These are phyloP conservation scores for Peltaster fructicola DNA, from an alignment of 2,329 filamentous ascomycete genomes.

Conservation along the genomic window DNA sequence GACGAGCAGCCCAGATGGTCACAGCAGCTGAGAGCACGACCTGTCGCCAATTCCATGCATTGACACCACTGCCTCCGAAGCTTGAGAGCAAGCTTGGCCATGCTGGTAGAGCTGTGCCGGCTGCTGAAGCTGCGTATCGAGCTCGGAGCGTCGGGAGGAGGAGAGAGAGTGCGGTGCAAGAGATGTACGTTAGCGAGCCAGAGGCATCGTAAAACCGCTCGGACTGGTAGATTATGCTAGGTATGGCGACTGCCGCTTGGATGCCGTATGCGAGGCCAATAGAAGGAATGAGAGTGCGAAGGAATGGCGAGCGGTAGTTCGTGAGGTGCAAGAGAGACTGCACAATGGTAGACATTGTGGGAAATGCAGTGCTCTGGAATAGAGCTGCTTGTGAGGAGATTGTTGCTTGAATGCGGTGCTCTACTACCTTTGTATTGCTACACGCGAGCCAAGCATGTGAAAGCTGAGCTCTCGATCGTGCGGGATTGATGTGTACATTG, in stretches of 20 bases:
- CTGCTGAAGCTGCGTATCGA: slow-evolving; percentile 28
- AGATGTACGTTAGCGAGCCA: slow-evolving; percentile 48
- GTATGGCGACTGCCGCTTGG: slow-evolving; percentile 43
- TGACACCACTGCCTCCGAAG: slow-evolving; percentile 25
- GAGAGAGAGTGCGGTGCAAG: slow-evolving; percentile 43
- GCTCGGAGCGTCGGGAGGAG: slow-evolving; percentile 43
- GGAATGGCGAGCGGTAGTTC: slow-evolving; percentile 43
- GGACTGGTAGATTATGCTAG: slow-evolving; percentile 40
- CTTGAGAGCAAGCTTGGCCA: slow-evolving; percentile 31
- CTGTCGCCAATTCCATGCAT: slow-evolving; percentile 44
- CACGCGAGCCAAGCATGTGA: too few species aligned
- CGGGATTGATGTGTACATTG: too few species aligned
- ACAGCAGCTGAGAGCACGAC: slow-evolving; percentile 36
- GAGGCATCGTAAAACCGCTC: slow-evolving; percentile 54
- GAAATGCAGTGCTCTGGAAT: not conserved
- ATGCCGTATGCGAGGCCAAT: slow-evolving; percentile 45
- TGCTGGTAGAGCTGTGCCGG: slow-evolving; percentile 23
- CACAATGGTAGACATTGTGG: slow-evolving; percentile 19
- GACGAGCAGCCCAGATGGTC: slow-evolving; percentile 43
- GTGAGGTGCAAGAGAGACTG: slow-evolving; percentile 39
- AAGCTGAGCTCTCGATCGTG: too few species aligned
- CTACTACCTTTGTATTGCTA: too few species aligned
- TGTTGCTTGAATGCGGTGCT: too few species aligned
- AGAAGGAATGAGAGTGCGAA: slow-evolving; percentile 44
- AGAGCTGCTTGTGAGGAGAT: slow-evolving; percentile 2